Conservation (phyloP, 2,329 filamentous ascomycete genomes). For the Aspergillus neotritici region DNA sequence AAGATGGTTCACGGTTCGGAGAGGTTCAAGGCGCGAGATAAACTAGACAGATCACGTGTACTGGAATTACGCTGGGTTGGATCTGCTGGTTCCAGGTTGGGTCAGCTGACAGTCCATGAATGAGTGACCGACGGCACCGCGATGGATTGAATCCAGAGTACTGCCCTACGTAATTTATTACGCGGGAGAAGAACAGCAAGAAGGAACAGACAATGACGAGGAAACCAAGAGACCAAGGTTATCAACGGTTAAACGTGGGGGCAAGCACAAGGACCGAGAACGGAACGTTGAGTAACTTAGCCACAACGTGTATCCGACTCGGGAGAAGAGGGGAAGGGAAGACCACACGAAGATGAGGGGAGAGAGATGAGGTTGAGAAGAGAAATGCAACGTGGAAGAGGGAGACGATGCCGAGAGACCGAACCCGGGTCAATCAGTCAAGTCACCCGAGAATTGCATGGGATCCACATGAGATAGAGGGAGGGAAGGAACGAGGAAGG, state of each 20-base stretch:
- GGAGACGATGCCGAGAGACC: too few relatives aligned
- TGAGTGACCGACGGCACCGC: conserved; percentile 2
- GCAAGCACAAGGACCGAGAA: too few relatives aligned
- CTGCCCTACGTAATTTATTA: not conserved
- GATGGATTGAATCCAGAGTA: conserved; percentile 1
- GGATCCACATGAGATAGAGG: not conserved
- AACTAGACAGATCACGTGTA: too few relatives aligned
- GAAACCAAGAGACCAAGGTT: not conserved
- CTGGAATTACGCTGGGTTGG: not conserved
- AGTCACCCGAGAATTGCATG: too few relatives aligned
- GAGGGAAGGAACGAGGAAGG: conserved; percentile 1
- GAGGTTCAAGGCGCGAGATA: not conserved
- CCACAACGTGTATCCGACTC: too few relatives aligned
- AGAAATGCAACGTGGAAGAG: too few relatives aligned
- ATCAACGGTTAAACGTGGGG: too few relatives aligned
- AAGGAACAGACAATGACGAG: conserved; percentile 3
- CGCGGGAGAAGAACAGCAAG: not conserved
- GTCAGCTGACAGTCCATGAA: not conserved
- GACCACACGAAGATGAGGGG: too few relatives aligned
- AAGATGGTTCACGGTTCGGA: not conserved
- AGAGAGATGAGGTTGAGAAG: too few relatives aligned
- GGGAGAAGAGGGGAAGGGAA: too few relatives aligned
- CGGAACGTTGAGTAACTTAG: too few relatives aligned
- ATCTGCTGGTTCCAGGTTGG: not conserved
- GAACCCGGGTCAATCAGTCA: too few relatives aligned